Evolutionary conservation across 129 eudicot genomes (phyloP), one percentile per base, ranked within the genome.

Genomic region (Pulicaria dysenterica): DNA sequence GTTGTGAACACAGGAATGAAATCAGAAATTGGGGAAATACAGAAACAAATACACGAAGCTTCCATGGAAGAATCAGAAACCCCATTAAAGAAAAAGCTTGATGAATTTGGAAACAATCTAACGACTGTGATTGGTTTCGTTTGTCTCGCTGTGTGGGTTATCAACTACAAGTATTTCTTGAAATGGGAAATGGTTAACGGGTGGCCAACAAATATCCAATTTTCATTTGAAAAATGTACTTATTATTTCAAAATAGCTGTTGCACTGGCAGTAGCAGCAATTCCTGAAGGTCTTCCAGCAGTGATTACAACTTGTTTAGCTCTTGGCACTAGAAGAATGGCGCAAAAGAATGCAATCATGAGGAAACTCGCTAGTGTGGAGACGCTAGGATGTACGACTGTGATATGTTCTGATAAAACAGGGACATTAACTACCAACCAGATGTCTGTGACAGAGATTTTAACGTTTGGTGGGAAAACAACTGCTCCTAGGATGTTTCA

Each of bases 381-480:
- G 83, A 91, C 96, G 19, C 81, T 91, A 59, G 97, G 97, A 68
- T 91, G 97, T 80, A 91, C 97, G 0, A 91, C 93, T 45, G 96
- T 91, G 40, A 91, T 91, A 44, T 91, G 97, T 82, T 91, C 97
- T 0, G 97, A 91, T 62, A 91, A 91, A 74, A 91, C 97, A 10
- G 97, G 97, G 44, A 91, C 97, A 3, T 53, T 91, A 79, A 91
- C 97, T 8, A 91, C 97, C 31, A 91, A 91, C 43, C 97, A 91
- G 85, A 91, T 91, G 97, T 82, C 97, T 53, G 95, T 91, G 72
- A 58, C 81, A 3, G 87, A 88, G 80, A 83, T 91, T 50, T 83
- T 88, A 73, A 85, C 86, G 43, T 82, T 91, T 64, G 92, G 95
- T 54, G 83, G 86, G 70, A 80, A 88, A 69, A 76, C 83, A 6